Evolutionary conservation across 805 yeast species (phyloP).

Genomic region (Dipodascopsis uninucleata): DNA sequence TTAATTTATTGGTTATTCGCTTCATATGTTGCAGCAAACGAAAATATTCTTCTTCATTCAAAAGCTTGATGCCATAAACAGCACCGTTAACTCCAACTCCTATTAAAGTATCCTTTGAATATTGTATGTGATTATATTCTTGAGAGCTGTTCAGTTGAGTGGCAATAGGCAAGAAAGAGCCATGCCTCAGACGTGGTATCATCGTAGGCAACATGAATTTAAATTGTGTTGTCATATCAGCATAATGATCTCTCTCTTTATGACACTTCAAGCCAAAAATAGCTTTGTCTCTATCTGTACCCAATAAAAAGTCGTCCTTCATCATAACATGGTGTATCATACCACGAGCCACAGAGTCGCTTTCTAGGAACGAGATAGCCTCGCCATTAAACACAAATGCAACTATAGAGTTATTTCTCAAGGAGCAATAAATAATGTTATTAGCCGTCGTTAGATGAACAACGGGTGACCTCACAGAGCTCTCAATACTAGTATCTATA

Average conservation of each 20-base stretch:
- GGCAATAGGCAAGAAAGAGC: conserved; percentile 9
- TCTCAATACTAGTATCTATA: conserved; percentile 6
- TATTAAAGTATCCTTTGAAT: conserved; percentile 9
- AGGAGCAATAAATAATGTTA: conserved; percentile 15
- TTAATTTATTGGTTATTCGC: conserved; percentile 1
- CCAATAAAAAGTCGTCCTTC: conserved; percentile 6
- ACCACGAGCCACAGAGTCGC: conserved; percentile 15
- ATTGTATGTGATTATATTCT: not conserved
- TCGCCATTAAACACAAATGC: conserved; percentile 4
- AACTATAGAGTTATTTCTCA: conserved; percentile 14
- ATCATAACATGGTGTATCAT: conserved; percentile 17
- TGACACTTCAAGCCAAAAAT: conserved; percentile 15
- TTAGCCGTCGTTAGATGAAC: conserved; percentile 4
- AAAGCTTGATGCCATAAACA: conserved; percentile 17
- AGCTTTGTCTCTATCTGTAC: conserved; percentile 17
- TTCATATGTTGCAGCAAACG: conserved; percentile 4
- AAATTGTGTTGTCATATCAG: conserved; percentile 10
- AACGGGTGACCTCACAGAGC: conserved; percentile 15
- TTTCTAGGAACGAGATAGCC: conserved; percentile 7
- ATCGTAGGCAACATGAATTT: conserved; percentile 15
- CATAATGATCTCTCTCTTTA: conserved; percentile 7
- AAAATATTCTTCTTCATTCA: conserved; percentile 11
- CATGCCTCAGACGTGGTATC: conserved; percentile 13
- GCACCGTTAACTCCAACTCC: conserved; percentile 23
- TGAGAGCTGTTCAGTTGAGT: not conserved